Percentiles rank a stretch among this genome's conserved stretches.
phyloP scores from a whole-genome alignment of 2,329 filamentous ascomycete genomes.

The Mollisiaceae sp. region DNA sequence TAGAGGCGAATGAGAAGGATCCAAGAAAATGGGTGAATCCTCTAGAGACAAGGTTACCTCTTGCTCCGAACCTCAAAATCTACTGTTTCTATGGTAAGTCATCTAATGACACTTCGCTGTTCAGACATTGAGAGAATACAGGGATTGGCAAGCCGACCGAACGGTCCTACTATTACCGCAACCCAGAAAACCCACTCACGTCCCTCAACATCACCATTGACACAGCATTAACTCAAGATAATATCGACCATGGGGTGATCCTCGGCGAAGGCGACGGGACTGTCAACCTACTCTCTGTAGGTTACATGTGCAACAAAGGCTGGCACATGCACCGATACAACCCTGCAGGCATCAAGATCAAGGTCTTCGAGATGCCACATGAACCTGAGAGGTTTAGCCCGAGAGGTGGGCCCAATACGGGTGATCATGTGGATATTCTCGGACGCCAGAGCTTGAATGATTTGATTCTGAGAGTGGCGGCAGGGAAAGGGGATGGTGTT shows the following conservation, averaged over 20 bases:
- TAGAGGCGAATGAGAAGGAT: constrained; percentile 80
- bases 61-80: constrained; percentile 88
- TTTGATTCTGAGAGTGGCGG: constrained; percentile 83
- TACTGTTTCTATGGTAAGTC: constrained; percentile 86
- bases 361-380: constrained; percentile 93
- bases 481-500: constrained; percentile 81
- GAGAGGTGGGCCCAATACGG: constrained; percentile 70
- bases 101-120: background rate
- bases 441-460: constrained; percentile 90
- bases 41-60: constrained; percentile 82
- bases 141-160: constrained; percentile 91
- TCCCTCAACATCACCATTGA: constrained; percentile 78
- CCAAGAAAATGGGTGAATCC: constrained; percentile 93
- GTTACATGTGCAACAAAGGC: constrained; percentile 96
- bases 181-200: constrained; percentile 65
- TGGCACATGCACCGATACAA: constrained; percentile 96
- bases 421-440: constrained; percentile 96
- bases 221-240: constrained; percentile 62
- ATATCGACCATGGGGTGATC: constrained; percentile 85
- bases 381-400: constrained; percentile 93
- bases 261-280: constrained; percentile 97
- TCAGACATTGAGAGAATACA: constrained; percentile 23
- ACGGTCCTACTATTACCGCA: constrained; percentile 87
- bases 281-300: constrained; percentile 86
- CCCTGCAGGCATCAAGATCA: constrained; percentile 80